Conservation (phyloP, 2,329 filamentous ascomycete genomes). For the Cercospora janseana region DNA sequence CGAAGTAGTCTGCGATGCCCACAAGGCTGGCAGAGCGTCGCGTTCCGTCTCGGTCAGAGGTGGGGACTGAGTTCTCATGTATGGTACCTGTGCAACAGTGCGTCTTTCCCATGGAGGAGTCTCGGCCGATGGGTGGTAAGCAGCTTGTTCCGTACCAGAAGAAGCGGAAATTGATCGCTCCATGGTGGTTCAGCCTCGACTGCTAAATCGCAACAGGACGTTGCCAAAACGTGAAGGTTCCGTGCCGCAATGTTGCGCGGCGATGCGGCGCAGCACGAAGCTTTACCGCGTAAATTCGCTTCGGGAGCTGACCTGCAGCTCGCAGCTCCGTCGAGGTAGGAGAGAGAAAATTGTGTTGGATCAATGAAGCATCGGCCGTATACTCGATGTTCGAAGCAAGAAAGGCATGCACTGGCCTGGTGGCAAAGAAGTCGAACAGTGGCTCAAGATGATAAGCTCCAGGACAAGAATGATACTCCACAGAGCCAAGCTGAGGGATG, state of each 20-base stretch:
- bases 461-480: background rate
- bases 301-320: constrained; percentile 1
- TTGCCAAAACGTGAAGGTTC: background rate
- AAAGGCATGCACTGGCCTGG: no score
- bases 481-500: background rate
- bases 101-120: constrained; percentile 25
- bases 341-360: background rate
- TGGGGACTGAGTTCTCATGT: constrained; percentile 2
- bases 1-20: background rate
- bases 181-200: background rate
- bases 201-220: background rate
- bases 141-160: background rate
- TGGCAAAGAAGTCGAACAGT: no score
- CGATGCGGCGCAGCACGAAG: background rate
- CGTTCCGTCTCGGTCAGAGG: background rate
- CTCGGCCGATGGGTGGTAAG: background rate
- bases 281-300: background rate
- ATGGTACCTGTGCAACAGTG: constrained; percentile 21
- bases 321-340: background rate
- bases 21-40: background rate
- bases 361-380: background rate
- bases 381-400: background rate
- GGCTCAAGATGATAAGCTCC: background rate
- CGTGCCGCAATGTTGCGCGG: background rate
- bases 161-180: background rate